phyloP scores from a whole-genome alignment of 176 grass and related monocot genomes.

The Avena eriantha region DNA sequence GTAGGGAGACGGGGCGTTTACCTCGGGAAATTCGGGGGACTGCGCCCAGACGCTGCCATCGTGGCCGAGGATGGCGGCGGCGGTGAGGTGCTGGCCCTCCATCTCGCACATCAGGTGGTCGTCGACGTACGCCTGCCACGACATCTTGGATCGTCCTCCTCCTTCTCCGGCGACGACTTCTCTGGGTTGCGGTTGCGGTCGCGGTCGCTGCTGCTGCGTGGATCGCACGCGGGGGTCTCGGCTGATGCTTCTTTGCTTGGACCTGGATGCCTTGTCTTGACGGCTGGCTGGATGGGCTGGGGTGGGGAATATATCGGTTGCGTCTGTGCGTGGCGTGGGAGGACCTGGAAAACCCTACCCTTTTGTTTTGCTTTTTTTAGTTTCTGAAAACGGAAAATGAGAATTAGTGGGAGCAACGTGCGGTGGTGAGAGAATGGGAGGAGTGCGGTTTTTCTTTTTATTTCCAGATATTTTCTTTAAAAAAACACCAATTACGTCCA shows the following conservation, averaged over 20 bases:
- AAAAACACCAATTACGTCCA: too few relatives aligned
- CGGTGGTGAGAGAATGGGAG: not conserved
- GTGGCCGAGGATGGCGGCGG: constrained; percentile 77
- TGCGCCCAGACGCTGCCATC: constrained; percentile 81
- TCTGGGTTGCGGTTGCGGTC: not conserved
- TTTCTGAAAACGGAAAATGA: not conserved
- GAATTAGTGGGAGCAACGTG: not conserved
- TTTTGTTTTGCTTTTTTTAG: not conserved
- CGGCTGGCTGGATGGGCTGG: constrained; percentile 11
- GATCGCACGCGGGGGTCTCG: constrained; percentile 50
- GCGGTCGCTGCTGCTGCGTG: constrained; percentile 32
- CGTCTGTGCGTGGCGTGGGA: constrained; percentile 23
- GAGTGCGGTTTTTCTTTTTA: not conserved
- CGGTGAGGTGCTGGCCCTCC: constrained; percentile 63
- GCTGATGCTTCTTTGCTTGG: constrained; percentile 24
- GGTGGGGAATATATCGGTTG: constrained; percentile 57
- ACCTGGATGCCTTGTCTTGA: not conserved
- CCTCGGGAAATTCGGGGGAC: constrained; percentile 67
- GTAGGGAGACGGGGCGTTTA: not conserved
- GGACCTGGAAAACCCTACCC: constrained; percentile 29
- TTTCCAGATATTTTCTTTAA: too few relatives aligned
- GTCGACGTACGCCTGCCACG: constrained; percentile 88
- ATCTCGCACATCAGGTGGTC: constrained; percentile 93
- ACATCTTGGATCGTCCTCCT: constrained; percentile 59
- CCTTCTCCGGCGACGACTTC: constrained; percentile 32